Percentiles rank a stretch among this genome's conserved stretches.
These are phyloP conservation scores for Eucalyptus paniculata DNA, from an alignment of 345 rosid species.

Conservation along the genomic window DNA sequence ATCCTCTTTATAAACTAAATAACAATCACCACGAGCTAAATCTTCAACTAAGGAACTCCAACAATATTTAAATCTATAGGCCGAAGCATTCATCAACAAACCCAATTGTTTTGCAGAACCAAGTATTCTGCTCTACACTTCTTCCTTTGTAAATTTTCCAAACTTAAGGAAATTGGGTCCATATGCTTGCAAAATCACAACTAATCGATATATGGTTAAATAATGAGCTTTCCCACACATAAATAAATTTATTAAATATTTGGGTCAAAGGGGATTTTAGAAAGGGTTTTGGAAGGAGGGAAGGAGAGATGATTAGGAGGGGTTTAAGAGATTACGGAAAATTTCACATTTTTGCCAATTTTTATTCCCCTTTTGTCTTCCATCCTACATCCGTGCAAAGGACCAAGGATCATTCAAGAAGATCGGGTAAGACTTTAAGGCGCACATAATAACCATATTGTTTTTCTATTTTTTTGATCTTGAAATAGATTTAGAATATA, in stretches of 20 bases:
- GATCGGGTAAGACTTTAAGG: accelerated
- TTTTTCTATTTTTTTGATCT: too few species aligned
- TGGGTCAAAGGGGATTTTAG: neutral
- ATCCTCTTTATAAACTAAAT: too few species aligned
- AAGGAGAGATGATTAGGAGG: neutral
- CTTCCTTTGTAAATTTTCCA: neutral
- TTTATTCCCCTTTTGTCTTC: neutral
- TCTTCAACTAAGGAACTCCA: neutral
- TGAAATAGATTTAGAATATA: too few species aligned
- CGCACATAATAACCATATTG: too few species aligned
- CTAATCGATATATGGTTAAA: neutral
- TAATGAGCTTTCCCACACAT: neutral
- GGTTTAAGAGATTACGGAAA: neutral
- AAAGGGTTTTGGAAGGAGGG: neutral
- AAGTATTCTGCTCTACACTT: neutral
- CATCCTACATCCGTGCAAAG: neutral
- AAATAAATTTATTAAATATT: neutral
- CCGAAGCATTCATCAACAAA: neutral
- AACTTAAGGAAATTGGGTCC: neutral
- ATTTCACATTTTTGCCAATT: neutral
- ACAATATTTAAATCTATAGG: neutral
- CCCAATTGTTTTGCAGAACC: neutral
- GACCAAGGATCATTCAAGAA: neutral
- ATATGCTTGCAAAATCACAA: neutral
- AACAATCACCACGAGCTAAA: neutral